Conservation (phyloP, 2,329 filamentous ascomycete genomes). For the Diplodia seriata region DNA sequence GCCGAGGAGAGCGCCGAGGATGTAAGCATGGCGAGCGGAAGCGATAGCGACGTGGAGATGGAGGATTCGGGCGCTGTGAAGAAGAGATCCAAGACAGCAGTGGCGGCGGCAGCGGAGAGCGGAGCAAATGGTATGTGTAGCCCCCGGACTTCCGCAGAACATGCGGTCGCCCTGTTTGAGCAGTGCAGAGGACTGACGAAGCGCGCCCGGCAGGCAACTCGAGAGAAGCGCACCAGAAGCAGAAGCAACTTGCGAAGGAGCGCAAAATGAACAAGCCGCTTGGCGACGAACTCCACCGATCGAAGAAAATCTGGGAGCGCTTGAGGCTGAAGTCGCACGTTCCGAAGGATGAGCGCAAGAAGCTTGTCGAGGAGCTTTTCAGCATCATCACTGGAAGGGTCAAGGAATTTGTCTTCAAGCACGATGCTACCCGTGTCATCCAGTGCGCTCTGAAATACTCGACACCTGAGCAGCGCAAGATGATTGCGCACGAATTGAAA, state of each 20-base stretch:
- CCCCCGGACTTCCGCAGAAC: background rate
- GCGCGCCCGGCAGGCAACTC: conserved; percentile 63
- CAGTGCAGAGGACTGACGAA: background rate
- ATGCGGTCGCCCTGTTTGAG: background rate
- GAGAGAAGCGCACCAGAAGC: conserved; percentile 89
- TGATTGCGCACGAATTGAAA: conserved; percentile 85
- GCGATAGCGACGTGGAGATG: conserved; percentile 28
- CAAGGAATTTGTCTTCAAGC: conserved; percentile 97
- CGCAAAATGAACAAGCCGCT: conserved; percentile 93
- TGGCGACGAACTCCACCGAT: conserved; percentile 83
- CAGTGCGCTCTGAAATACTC: conserved; percentile 98
- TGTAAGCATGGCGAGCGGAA: conserved; percentile 27
- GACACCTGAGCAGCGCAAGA: conserved; percentile 79
- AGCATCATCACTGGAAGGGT: conserved; percentile 88
- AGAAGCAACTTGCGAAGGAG: conserved; percentile 85
- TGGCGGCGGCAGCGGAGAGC: background rate
- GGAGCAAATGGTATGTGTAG: conserved; percentile 22
- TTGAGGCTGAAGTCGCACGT: conserved; percentile 93
- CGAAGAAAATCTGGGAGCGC: conserved; percentile 97
- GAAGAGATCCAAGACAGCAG: conserved; percentile 35
- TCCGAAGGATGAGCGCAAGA: conserved; percentile 83
- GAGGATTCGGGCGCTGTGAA: conserved; percentile 32
- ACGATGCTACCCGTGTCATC: conserved; percentile 94
- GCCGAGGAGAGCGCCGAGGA: conserved; percentile 37
- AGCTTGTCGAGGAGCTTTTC: conserved; percentile 88